Conservation (phyloP, 345 rosid genomes). For the Syzygium aqueum region DNA sequence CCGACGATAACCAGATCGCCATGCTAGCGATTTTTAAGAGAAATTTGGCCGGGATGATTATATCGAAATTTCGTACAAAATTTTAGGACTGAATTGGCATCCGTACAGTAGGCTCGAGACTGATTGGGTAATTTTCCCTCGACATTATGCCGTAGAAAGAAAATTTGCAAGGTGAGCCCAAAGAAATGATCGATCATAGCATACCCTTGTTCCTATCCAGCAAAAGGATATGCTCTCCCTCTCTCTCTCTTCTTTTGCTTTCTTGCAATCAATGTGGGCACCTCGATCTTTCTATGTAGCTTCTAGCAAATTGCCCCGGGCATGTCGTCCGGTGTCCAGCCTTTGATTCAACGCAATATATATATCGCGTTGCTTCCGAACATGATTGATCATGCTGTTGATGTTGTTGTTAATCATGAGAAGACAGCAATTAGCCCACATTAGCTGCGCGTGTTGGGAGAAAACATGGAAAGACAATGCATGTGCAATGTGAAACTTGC, state of each 20-base stretch:
- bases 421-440: neutral
- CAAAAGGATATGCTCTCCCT: neutral
- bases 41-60: neutral
- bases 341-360: neutral
- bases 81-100: neutral
- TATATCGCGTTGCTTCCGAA: neutral
- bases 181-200: neutral
- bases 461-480: neutral
- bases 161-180: neutral
- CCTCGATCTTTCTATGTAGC: neutral
- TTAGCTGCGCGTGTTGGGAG: neutral
- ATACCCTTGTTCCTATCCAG: neutral
- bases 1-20: accelerated
- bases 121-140: neutral
- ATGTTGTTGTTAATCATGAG: neutral
- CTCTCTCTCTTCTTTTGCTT: neutral
- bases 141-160: neutral
- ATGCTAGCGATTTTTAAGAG: neutral
- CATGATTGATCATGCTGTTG: neutral
- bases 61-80: accelerated
- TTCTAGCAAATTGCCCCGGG: neutral
- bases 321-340: neutral
- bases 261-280: neutral
- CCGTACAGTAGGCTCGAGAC: neutral
- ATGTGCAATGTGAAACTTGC: neutral